These are phyloP conservation scores for Penicillium sp. DNA, from an alignment of 2,329 filamentous ascomycete species.

Conservation along the genomic window DNA sequence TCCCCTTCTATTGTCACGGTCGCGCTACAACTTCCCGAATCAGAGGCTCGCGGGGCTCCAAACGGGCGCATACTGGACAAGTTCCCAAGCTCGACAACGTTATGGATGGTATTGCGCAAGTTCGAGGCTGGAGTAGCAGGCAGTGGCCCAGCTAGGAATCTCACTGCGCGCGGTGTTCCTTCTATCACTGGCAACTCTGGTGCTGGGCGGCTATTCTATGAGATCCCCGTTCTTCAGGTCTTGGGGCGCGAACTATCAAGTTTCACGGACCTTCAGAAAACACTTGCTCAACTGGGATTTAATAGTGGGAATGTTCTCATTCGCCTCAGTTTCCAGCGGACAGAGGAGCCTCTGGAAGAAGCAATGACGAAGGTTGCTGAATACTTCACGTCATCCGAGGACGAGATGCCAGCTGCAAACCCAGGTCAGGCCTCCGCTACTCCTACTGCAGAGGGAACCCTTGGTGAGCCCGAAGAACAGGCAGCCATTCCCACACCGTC, in stretches of 20 bases:
- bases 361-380: conserved; percentile 81
- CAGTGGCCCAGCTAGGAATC: conserved; percentile 69
- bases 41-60: conserved; percentile 67
- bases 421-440: conserved; percentile 19
- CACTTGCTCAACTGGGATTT: conserved; percentile 82
- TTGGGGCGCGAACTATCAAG: conserved; percentile 79
- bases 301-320: conserved; percentile 83
- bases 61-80: conserved; percentile 78
- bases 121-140: conserved; percentile 80
- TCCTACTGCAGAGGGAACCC: conserved; percentile 10
- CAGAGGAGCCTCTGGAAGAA: conserved; percentile 78
- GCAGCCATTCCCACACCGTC: conserved; percentile 18
- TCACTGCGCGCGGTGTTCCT: conserved; percentile 82
- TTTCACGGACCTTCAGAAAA: conserved; percentile 86
- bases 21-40: conserved; percentile 80
- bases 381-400: conserved; percentile 67
- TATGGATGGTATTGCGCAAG: conserved; percentile 89
- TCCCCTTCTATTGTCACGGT: conserved; percentile 86
- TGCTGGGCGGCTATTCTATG: conserved; percentile 82
- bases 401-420: conserved; percentile 39
- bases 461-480: conserved; percentile 21
- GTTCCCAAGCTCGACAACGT: conserved; percentile 82
- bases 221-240: conserved; percentile 82
- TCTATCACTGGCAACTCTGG: conserved; percentile 57
- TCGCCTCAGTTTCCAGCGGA: conserved; percentile 75